Conservation (phyloP, 352 stramenopile genomes). For the Pythium brachiatum region DNA sequence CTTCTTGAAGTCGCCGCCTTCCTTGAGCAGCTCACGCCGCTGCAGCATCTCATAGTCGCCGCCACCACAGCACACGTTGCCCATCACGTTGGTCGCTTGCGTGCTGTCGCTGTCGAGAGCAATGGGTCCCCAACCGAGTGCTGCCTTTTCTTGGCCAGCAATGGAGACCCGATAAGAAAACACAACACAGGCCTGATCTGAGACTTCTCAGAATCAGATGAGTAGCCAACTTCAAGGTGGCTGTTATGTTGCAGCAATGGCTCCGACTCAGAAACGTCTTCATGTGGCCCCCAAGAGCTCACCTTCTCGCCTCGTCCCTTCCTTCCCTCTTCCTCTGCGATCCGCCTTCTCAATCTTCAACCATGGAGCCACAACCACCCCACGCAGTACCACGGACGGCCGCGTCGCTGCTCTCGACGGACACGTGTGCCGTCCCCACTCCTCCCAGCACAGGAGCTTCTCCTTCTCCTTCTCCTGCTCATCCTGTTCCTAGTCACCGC, state of each 20-base stretch:
- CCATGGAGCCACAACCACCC: neutral
- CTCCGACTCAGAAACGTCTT: conserved; percentile 1
- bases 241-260: neutral
- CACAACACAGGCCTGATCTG: neutral
- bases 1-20: conserved; percentile 69
- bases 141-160: conserved; percentile 1
- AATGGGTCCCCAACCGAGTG: neutral
- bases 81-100: conserved; percentile 33
- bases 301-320: neutral
- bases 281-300: neutral
- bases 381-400: neutral
- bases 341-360: neutral
- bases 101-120: neutral
- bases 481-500: too few relatives aligned
- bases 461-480: neutral
- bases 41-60: conserved; percentile 59
- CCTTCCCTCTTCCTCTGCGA: neutral
- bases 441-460: neutral
- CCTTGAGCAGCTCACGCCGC: conserved; percentile 58
- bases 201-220: neutral
- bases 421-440: conserved; percentile 14
- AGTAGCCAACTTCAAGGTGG: neutral
- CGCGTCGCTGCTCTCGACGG: conserved; percentile 5
- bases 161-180: conserved; percentile 6
- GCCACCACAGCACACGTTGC: conserved; percentile 61